Evolutionary conservation across 768 basidiomycete species (phyloP).

Genomic region (Pleurotus eryngii): DNA sequence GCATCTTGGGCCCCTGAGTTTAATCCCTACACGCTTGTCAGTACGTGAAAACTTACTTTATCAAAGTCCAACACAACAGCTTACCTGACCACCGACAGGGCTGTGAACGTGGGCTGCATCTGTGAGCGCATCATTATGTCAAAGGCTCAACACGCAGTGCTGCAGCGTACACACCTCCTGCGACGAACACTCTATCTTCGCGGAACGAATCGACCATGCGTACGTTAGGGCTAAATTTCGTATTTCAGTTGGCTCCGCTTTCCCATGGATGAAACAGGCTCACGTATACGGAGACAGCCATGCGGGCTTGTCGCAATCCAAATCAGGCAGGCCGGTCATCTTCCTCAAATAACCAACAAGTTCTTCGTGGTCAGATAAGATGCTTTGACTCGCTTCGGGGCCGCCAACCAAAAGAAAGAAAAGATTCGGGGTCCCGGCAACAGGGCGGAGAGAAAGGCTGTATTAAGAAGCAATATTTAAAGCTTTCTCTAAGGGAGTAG

Average conservation of each 20-base stretch:
- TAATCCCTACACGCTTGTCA: conserved; percentile 6
- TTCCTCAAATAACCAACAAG: conserved; percentile 10
- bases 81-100: conserved; percentile 20
- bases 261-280: neutral
- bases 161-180: conserved; percentile 29
- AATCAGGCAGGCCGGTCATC: conserved; percentile 19
- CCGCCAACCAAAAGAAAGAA: conserved; percentile 29
- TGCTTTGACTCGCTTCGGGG: conserved; percentile 17
- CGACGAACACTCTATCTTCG: conserved; percentile 37
- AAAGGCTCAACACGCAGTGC: neutral
- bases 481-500: neutral
- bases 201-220: conserved; percentile 40
- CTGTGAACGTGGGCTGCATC: conserved; percentile 26
- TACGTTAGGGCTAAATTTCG: conserved; percentile 40
- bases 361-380: conserved; percentile 15
- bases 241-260: conserved; percentile 3
- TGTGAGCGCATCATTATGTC: conserved; percentile 24
- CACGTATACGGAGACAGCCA: conserved; percentile 21
- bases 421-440: conserved; percentile 23
- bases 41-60: no score
- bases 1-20: conserved; percentile 17
- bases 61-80: conserved; percentile 12
- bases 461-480: neutral
- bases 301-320: conserved; percentile 21
- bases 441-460: conserved; percentile 30